A percentile compares a stretch with the other conserved stretches of the same genome.
phyloP scores from a whole-genome alignment of 306 rosid genomes.

The Lablab purpureus region DNA sequence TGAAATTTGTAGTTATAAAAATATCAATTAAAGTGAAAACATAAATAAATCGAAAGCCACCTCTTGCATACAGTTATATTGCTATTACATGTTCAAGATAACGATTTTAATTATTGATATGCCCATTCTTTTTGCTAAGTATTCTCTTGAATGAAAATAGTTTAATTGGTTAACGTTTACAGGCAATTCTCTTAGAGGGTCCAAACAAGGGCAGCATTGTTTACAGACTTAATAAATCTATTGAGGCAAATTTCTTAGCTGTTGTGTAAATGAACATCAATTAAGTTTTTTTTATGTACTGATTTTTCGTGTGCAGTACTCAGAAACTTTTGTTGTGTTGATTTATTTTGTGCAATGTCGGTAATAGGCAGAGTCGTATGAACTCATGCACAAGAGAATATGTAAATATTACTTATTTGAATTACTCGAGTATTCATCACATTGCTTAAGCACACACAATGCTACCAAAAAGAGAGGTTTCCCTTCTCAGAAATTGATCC shows the following conservation, averaged over 20 bases:
- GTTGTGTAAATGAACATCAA: not conserved
- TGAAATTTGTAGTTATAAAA: not conserved
- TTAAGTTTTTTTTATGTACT: not conserved
- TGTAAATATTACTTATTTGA: not conserved
- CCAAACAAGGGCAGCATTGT: not conserved
- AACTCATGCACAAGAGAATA: not conserved
- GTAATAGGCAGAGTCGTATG: not conserved
- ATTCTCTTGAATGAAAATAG: not conserved
- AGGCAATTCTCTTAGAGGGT: not conserved
- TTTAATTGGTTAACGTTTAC: not conserved
- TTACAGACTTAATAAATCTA: not conserved
- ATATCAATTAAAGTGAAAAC: not conserved
- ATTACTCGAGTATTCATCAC: not conserved
- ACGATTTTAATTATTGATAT: not conserved
- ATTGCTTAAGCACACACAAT: not conserved
- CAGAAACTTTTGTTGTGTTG: not conserved
- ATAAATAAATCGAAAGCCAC: too few species aligned
- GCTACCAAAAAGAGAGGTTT: not conserved
- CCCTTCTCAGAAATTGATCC: not conserved
- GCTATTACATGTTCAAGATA: not conserved
- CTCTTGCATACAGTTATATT: not conserved
- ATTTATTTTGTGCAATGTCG: not conserved
- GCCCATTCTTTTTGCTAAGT: not conserved
- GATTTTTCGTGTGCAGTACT: not conserved
- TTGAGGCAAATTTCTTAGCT: not conserved